Conservation (phyloP, 2,329 filamentous ascomycete species). For the Fusarium coffeatum region DNA sequence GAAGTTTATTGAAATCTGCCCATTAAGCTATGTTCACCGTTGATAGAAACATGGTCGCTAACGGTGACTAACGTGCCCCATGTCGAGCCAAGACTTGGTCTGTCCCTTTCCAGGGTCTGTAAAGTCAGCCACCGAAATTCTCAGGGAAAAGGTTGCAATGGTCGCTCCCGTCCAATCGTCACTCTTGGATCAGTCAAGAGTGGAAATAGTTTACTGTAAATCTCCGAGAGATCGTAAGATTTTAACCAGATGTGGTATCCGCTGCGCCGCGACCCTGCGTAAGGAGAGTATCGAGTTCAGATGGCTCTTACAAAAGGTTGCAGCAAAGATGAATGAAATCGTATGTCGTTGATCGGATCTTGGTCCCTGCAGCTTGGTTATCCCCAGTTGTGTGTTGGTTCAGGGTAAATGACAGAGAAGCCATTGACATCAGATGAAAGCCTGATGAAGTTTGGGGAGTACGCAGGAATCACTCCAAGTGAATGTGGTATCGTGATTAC, state of each 20-base stretch:
- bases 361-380: background rate
- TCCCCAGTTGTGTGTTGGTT: background rate
- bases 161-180: constrained; percentile 9
- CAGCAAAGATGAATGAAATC: background rate
- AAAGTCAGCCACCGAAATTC: constrained; percentile 7
- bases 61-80: background rate
- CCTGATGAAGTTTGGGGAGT: background rate
- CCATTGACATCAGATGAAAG: background rate
- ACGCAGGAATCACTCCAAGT: accelerated
- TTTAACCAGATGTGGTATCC: background rate
- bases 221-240: constrained; percentile 16
- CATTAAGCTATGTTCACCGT: background rate
- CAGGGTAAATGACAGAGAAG: background rate
- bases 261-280: constrained; percentile 18
- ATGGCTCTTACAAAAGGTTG: background rate
- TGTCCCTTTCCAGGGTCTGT: constrained; percentile 22
- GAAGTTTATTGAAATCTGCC: background rate
- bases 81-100: constrained; percentile 21
- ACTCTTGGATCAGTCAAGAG: background rate
- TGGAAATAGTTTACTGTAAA: constrained; percentile 10
- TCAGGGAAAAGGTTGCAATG: constrained; percentile 16
- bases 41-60: background rate
- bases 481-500: background rate
- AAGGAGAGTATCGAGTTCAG: background rate
- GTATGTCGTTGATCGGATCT: background rate